Base-by-base conservation (phyloP, 2,329 filamentous ascomycete species). In the Colletotrichum noveboracense region DNA sequence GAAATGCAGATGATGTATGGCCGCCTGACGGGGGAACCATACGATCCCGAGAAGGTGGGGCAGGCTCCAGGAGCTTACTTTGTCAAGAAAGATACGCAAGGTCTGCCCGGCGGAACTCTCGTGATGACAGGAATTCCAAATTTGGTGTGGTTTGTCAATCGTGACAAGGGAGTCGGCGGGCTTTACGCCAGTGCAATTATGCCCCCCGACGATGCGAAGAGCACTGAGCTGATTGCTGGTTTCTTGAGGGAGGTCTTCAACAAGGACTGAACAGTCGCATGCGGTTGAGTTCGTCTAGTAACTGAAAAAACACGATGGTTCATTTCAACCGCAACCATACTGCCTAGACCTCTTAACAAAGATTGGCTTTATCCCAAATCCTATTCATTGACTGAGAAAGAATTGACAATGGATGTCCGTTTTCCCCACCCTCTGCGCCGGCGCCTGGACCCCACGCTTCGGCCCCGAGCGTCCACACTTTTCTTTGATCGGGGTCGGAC, bases 141-240 rank as follows among this genome's bases (percentile, higher is more conserved):
- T 21, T 5, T 74, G 10, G 58, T 64, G 13, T 74, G 71, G 65
- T 38, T 74, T 14, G 34, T 43, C 9, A 74, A 70, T 38, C 32
- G 66, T 3, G 38, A 62, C 10, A 61, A 26, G 16, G 71, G 71
- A 10, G 7, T 74, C 7, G 66, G 32, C 4, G 71, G 32, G 6
- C 32, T 70, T 9, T 89, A 66, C 18, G 64, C 64, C 28, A 67
- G 65, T 10, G 43, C 65, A 3, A 56, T 56, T 12, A 56, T 36
- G 65, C 65, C 65, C 5, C 43, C 43, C 1, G 48, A 56, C n/a
- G 43, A 67, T 16, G n/a, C 65, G 6, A 56, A 66, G 28, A 66
- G 43, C 26, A 55, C 64, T 0, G 64, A 66, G 2, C 2, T 66
- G 64, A 55, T 66, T 26, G 43, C n/a, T 10, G 28, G 38, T 14